Base-by-base conservation (phyloP, 805 yeast genomes). In the Wickerhamiella parazyma region DNA sequence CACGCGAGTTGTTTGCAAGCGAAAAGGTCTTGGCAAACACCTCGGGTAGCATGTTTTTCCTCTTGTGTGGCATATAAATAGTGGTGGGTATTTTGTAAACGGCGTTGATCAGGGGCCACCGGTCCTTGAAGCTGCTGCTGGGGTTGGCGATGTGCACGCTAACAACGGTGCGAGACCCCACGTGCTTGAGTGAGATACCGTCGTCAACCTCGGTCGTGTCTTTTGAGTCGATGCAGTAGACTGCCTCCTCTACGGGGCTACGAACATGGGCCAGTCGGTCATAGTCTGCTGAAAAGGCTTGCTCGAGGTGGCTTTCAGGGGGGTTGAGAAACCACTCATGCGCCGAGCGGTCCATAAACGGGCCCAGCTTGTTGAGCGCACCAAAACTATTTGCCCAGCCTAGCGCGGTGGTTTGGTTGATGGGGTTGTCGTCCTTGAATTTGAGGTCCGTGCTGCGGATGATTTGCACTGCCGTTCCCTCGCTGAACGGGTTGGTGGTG, bases 181-280 rank as follows among this genome's bases (percentile, higher is more conserved):
- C 39, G 1, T 19, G 28, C 11, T 22, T 34, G 16, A 89, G 65
- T 1, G 95, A 75, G 21, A 89, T 68, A 38, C 96, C 98, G 61
- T 89, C 98, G 60, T 89, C 98, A 47, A 91, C 80, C 59, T 91
- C 97, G 51, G 80, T 79, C 0, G 97, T 94, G 34, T 69, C 69
- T 3, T 66, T 73, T 2, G 79, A 69, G 61, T 91, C 98, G 46
- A 89, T 84, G 61, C 96, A 86, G 57, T 76, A 89, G 1, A 86
- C 56, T 2, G 51, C 45, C 12, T 40, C 40, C 1, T 20, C 33
- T 26, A 44, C 52, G 10, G 19, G 28, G 14, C 17, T 10, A 3
- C 57, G 42, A 16, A 39, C 8, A 2, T 3, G 8, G 2, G 21
- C 39, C 16, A 44, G 26, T 7, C 14, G 12, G 34, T 52, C 55